Evolutionary conservation across 2,329 filamentous ascomycete genomes (phyloP), one percentile per base, ranked within the genome.

Genomic region (Ophiostoma novo-ulmi): DNA sequence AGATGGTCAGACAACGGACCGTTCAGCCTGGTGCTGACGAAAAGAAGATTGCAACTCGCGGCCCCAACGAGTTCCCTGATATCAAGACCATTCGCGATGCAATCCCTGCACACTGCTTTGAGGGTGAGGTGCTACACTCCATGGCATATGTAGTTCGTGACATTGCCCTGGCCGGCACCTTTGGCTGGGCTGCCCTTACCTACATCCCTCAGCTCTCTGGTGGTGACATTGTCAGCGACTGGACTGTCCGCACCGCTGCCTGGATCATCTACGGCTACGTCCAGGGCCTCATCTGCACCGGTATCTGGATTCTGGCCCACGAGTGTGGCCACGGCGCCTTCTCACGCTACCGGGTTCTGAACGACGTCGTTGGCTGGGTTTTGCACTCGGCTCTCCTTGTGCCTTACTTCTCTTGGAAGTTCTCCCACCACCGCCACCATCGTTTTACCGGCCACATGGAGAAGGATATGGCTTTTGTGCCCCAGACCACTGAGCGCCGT

Each of bases 331-430:
- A 99, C 83, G 92, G 95, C 81, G 90, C 95, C 72, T 98, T 99
- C 85, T 98, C 94, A 63, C 84, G 91, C 35, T 97, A 92, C 77
- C 94, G 91, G 83, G 83, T 88, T n/a, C 81, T 98, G 79, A 98
- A 98, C 84, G 93, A 98, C 81, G 88, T 91, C 26, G 93, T 94
- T 70, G 94, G 94, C 77, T 97, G 92, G 91, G 80, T 97, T 78
- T 88, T 92, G 76, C 94, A 98, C 84, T 97, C 94, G 52, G 81
- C 88, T 64, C 88, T 97, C 39, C 85, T 97, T 52, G 75, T 99
- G 68, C 95, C 95, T 31, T 99, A 97, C 85, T 99, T 97, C 85
- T 97, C 92, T 78, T 99, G 95, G 95, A 97, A 99, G 84, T 94
- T 97, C 82, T 97, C 93, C 75, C 95, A 99, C 84, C 91, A 93